Evolutionary conservation across 495 filamentous ascomycete species (phyloP).

Genomic region (Trichoderma erinaceum): DNA sequence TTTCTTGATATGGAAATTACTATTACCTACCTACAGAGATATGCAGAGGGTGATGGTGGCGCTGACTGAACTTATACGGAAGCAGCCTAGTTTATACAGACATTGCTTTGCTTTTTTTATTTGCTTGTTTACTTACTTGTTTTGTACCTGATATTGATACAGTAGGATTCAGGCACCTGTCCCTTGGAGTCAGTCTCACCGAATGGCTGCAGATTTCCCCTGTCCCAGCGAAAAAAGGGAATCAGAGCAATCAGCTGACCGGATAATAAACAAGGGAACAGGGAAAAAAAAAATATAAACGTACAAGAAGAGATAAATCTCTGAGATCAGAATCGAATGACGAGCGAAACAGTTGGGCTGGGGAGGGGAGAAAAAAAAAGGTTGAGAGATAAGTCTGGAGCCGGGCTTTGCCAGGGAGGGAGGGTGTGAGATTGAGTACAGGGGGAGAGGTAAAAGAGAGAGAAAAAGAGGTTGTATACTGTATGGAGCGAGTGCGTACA

Average conservation of each 20-base stretch:
- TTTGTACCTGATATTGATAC: too few relatives aligned
- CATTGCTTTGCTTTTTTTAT: too few relatives aligned
- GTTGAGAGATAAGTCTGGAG: too few relatives aligned
- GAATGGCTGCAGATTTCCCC: background rate
- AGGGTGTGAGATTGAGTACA: too few relatives aligned
- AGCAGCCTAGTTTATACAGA: background rate
- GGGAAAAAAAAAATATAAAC: background rate
- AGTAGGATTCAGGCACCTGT: background rate
- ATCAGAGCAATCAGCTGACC: background rate
- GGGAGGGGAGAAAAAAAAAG: too few relatives aligned
- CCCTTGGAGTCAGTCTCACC: background rate
- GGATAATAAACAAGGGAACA: background rate
- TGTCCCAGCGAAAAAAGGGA: background rate
- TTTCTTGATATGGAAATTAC: too few relatives aligned
- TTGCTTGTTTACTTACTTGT: too few relatives aligned
- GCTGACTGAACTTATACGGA: background rate
- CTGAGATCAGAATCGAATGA: too few relatives aligned
- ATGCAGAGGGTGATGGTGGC: background rate
- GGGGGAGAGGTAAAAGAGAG: too few relatives aligned
- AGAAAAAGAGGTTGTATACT: background rate
- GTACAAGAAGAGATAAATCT: background rate
- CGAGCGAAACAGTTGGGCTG: too few relatives aligned
- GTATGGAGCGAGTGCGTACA: background rate
- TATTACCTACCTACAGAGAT: too few relatives aligned
- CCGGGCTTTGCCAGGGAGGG: too few relatives aligned